Evolutionary conservation across 441 rosid genomes (phyloP).

Genomic region (Lepidium campestre): DNA sequence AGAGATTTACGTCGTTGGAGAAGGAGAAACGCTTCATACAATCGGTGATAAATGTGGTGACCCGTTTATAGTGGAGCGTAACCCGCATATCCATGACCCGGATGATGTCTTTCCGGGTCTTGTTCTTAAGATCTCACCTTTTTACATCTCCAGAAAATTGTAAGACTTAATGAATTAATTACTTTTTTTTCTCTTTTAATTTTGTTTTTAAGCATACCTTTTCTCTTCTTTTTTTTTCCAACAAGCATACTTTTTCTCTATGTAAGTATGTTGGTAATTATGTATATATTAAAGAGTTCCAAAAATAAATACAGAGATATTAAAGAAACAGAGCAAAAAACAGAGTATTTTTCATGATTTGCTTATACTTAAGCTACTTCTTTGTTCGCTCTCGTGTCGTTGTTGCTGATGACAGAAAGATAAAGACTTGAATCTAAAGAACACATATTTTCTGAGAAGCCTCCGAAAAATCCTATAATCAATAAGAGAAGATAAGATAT

Average conservation of each 20-base stretch:
- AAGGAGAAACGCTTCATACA: slow-evolving; percentile 86
- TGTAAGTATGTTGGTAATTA: neutral
- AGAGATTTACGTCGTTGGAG: slow-evolving; percentile 83
- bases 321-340: slow-evolving; percentile 21
- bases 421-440: too few species aligned
- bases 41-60: slow-evolving; percentile 89
- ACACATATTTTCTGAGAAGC: too few species aligned
- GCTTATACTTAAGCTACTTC: neutral
- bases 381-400: too few species aligned
- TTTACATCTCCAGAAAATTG: slow-evolving; percentile 24
- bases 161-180: neutral
- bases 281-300: slow-evolving; percentile 1
- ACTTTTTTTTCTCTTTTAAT: neutral
- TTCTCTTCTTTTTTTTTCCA: too few species aligned
- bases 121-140: slow-evolving; percentile 68
- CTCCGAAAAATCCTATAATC: too few species aligned
- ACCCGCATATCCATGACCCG: slow-evolving; percentile 96
- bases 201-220: neutral
- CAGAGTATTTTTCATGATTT: neutral
- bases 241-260: neutral
- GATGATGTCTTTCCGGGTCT: slow-evolving; percentile 96
- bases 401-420: too few species aligned
- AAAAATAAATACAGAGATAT: slow-evolving; percentile 5
- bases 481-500: too few species aligned
- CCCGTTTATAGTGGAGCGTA: slow-evolving; percentile 82